Conservation (phyloP, 2,329 filamentous ascomycete genomes). For the Botrytis sinoallii region DNA sequence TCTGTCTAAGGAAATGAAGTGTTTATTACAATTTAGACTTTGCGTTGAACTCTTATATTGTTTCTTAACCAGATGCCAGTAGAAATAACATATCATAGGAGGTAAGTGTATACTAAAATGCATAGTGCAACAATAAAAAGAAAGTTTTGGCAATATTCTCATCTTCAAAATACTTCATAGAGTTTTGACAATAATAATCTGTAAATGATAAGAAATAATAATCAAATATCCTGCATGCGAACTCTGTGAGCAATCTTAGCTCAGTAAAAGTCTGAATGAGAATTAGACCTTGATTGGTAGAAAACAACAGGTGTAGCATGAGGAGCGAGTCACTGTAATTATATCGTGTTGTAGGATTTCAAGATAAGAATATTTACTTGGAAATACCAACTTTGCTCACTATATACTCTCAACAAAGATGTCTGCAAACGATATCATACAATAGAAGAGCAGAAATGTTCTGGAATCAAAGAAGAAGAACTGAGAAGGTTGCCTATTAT, state of each 20-base stretch:
- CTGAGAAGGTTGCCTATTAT: background rate
- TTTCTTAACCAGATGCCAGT: background rate
- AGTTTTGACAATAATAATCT: background rate
- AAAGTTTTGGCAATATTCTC: background rate
- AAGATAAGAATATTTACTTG: background rate
- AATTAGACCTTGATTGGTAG: background rate
- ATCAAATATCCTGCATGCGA: fast-evolving
- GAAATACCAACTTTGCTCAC: fast-evolving
- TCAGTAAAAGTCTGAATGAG: fast-evolving
- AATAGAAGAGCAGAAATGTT: fast-evolving
- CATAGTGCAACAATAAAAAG: background rate
- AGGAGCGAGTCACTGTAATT: fast-evolving
- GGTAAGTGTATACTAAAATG: background rate
- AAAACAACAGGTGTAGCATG: too few species aligned
- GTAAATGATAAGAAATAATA: background rate
- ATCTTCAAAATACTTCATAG: too few species aligned
- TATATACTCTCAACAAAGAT: background rate
- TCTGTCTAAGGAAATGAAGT: background rate
- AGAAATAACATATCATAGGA: background rate
- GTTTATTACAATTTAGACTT: background rate
- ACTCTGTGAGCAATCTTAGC: background rate
- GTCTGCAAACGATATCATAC: background rate
- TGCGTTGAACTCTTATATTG: background rate
- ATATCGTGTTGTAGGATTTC: fast-evolving
- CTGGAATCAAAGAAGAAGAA: fast-evolving